Evolutionary conservation across 176 grass and related monocot species (phyloP).

Genomic region (Urochloa ruziziensis): DNA sequence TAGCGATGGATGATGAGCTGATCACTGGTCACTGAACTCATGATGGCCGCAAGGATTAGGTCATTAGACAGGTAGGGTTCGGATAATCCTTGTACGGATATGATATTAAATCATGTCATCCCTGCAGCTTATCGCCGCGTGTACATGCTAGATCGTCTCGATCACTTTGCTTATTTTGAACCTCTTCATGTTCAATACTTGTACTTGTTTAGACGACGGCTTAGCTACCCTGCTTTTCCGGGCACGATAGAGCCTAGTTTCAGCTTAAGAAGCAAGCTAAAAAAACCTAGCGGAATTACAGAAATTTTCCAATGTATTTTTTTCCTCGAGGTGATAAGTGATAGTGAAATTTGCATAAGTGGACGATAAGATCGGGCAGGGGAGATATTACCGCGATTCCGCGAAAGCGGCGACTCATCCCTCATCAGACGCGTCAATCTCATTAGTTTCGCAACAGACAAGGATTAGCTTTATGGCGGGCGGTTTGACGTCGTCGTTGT

Average conservation of each 20-base stretch:
- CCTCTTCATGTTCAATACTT: background rate
- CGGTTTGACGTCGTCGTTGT: slow-evolving; percentile 11
- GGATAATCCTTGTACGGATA: background rate
- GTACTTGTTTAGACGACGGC: background rate
- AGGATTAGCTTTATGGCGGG: slow-evolving; percentile 27
- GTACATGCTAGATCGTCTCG: background rate
- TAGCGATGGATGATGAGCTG: background rate
- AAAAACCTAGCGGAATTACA: background rate
- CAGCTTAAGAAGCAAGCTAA: background rate
- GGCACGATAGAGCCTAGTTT: background rate
- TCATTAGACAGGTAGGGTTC: background rate
- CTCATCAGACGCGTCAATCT: background rate
- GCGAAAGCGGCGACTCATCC: slow-evolving; percentile 10
- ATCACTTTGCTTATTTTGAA: slow-evolving; percentile 8
- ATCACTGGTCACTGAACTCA: background rate
- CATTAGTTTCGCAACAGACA: background rate
- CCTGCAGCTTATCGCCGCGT: background rate
- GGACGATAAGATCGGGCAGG: background rate
- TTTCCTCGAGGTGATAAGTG: background rate
- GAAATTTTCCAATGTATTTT: background rate
- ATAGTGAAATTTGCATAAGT: background rate
- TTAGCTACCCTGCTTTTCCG: background rate
- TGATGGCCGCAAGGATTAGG: background rate
- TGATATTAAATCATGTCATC: background rate
- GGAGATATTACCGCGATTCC: background rate